Evolutionary conservation across 2,329 filamentous ascomycete genomes (phyloP), one percentile per base, ranked within the genome.

Genomic region (Fusarium nematophilum): DNA sequence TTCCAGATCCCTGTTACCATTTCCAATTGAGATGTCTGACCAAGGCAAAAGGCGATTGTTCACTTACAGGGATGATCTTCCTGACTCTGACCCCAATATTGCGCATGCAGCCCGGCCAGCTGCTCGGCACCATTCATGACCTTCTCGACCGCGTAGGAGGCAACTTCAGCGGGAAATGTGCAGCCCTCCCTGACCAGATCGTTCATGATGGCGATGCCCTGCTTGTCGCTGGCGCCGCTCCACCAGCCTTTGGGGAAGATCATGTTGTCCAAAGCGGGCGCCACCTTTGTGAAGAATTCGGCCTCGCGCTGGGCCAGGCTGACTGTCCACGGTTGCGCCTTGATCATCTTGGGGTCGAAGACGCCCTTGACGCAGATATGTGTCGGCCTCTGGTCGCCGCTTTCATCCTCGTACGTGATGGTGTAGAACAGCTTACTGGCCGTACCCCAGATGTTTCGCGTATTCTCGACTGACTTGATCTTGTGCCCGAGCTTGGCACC

Each of bases 61-160:
- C n/a, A n/a, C 59, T 44, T 51, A 69, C 51, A 69, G 11, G 71
- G 73, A 29, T 73, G 66, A 11, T 73, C 71, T 6, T 70, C 65
- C 18, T 70, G 65, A 15, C 61, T 66, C 40, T 67, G 61, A 1
- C 64, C 64, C 64, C 64, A 79, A 50, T 71, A 77, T 42, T 72
- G 67, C 2, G 75, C 76, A 53, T 79, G 78, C 10, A 79, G 66
- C 10, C 70, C 71, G 0, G 77, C 77, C 14, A 80, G 62, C 65
- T 79, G 76, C 49, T 73, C 70, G 14, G 75, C 74, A 6, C 74
- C 75, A 23, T 72, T 70, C 52, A 72, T 58, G 21, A 75, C 73
- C 29, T 68, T 69, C 5, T 71, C 60, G 9, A 75, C 59, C 1
- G 73, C 53, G 46, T 73, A 77, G 14, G 59, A 45, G 8, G 64